A percentile compares a stretch with the other conserved stretches of the same genome.
phyloP scores from a whole-genome alignment of 306 rosid species.

The Rosa rugosa region DNA sequence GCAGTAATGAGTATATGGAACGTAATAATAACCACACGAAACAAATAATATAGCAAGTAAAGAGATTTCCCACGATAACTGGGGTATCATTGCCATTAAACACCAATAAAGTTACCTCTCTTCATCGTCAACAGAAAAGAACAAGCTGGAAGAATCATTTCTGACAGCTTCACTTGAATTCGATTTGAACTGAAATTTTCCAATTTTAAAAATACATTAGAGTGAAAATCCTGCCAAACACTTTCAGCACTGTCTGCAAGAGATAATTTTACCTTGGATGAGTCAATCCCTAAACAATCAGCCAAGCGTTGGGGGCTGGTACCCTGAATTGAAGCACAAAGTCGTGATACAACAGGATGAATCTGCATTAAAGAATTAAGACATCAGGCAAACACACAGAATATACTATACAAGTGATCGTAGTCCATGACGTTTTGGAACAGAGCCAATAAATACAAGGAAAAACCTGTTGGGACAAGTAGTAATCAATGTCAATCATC shows the following conservation, averaged over 20 bases:
- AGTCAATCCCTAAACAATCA: constrained; percentile 89
- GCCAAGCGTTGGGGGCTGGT: constrained; percentile 95
- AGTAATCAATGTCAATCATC: constrained; percentile 94
- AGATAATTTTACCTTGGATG: constrained; percentile 64
- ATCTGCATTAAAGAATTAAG: constrained; percentile 49
- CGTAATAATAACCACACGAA: not conserved
- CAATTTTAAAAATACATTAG: constrained; percentile 19
- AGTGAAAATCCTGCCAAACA: constrained; percentile 1
- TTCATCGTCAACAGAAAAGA: constrained; percentile 58
- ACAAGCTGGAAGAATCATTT: constrained; percentile 59
- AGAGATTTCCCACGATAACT: not conserved
- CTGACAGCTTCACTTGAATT: constrained; percentile 61
- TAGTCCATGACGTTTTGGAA: constrained; percentile 5
- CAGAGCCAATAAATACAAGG: not conserved
- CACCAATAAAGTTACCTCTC: constrained; percentile 61
- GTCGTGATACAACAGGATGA: constrained; percentile 96
- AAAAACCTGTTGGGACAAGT: constrained; percentile 86
- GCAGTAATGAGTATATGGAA: not conserved
- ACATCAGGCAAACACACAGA: constrained; percentile 25
- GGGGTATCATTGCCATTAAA: constrained; percentile 15
- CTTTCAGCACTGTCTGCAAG: constrained; percentile 19
- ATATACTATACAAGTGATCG: constrained; percentile 8
- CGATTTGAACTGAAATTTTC: constrained; percentile 56
- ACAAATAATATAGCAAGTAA: not conserved
- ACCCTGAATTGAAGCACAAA: constrained; percentile 93